Evolutionary conservation across 148 eudicot genomes (phyloP).

Genomic region (Rhododendron ferrugineum): DNA sequence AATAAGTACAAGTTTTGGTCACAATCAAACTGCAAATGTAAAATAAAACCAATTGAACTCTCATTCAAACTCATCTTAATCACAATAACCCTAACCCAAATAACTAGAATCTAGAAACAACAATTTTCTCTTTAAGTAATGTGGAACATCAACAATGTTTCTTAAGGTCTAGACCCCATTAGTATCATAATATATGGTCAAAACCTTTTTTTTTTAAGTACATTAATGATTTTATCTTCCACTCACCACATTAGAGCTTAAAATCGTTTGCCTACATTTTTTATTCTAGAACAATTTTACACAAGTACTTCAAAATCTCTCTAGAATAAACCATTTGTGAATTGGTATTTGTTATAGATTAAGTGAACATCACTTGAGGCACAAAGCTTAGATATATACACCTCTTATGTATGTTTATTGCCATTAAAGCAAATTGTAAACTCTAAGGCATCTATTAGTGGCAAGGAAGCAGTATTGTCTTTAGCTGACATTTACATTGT

Average conservation of each 20-base stretch:
- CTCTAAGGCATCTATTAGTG: neutral
- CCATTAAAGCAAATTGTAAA: neutral
- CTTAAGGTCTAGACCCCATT: neutral
- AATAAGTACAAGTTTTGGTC: neutral
- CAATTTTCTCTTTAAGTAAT: neutral
- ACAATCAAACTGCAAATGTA: neutral
- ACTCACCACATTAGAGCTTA: neutral
- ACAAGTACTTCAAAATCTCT: neutral
- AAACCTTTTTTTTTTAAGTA: neutral
- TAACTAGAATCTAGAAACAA: neutral
- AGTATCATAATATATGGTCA: neutral
- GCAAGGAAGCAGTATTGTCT: neutral
- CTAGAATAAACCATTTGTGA: neutral
- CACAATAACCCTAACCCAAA: neutral
- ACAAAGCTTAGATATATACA: neutral
- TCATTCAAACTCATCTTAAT: neutral
- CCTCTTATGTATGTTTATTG: neutral
- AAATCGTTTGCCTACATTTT: neutral
- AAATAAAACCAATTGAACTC: neutral
- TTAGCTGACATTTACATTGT: neutral
- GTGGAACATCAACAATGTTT: neutral
- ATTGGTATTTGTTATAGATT: neutral
- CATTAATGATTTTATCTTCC: neutral
- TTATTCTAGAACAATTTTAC: neutral
- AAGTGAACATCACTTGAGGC: neutral